These are phyloP conservation scores for Wickerhamomyces strasburgensis DNA, from an alignment of 805 yeast genomes.

Conservation along the genomic window DNA sequence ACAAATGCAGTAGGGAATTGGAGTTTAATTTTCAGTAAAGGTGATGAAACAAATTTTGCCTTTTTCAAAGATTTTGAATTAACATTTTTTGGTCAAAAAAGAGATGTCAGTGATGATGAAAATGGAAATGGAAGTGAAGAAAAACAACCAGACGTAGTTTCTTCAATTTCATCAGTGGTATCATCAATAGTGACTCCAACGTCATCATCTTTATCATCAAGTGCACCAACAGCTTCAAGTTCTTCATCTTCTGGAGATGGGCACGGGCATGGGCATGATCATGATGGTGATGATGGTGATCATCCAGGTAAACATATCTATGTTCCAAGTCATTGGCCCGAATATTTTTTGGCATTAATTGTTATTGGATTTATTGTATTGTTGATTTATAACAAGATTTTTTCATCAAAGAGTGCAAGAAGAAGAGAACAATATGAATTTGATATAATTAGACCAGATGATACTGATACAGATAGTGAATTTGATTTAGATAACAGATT, in stretches of 20 bases:
- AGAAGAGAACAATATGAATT: slow-evolving; percentile 33
- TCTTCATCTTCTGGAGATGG: slow-evolving; percentile 1
- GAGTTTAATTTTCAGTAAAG: slow-evolving; percentile 61
- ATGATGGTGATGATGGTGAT: slow-evolving; percentile 32
- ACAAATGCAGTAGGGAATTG: slow-evolving; percentile 76
- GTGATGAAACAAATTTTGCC: slow-evolving; percentile 32
- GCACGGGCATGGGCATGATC: slow-evolving; percentile 9
- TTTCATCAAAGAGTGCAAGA: slow-evolving; percentile 37
- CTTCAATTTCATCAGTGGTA: slow-evolving; percentile 4
- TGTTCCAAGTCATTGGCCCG: slow-evolving; percentile 44
- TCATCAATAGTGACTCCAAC: slow-evolving; percentile 10
- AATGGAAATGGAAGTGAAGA: slow-evolving; percentile 27
- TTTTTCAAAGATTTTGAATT: slow-evolving; percentile 67
- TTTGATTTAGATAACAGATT: slow-evolving; percentile 75
- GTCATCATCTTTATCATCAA: slow-evolving; percentile 4
- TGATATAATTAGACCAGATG: slow-evolving; percentile 39
- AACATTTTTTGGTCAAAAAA: slow-evolving; percentile 74
- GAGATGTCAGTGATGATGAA: slow-evolving; percentile 37
- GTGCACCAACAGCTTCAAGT: slow-evolving; percentile 5
- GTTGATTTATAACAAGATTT: slow-evolving; percentile 36
- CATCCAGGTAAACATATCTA: slow-evolving; percentile 33
- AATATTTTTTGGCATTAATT: slow-evolving; percentile 56
- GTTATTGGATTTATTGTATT: slow-evolving; percentile 51
- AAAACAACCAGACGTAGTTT: not conserved
- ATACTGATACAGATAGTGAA: slow-evolving; percentile 62